Percentiles rank a stretch among this genome's conserved stretches.
Conservation (phyloP, 2,329 filamentous ascomycete species). For the Xylariomycetidae sp. region DNA sequence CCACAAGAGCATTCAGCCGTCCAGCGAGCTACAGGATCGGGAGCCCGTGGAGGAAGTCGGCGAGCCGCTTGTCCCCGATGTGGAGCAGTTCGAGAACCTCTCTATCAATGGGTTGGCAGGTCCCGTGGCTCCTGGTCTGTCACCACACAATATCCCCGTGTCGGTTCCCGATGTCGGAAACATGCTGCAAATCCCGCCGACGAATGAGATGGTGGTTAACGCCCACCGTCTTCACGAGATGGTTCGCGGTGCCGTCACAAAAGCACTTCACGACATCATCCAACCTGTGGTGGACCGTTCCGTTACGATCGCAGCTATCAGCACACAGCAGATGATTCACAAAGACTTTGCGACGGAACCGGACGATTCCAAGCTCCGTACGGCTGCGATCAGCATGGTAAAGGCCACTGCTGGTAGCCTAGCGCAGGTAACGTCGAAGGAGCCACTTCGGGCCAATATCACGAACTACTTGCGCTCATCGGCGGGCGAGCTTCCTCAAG, state of each 20-base stretch:
- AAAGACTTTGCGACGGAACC: conserved; percentile 95
- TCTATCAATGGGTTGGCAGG: conserved; percentile 69
- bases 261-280: conserved; percentile 92
- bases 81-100: conserved; percentile 80
- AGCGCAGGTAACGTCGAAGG: conserved; percentile 95
- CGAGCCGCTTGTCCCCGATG: conserved; percentile 56
- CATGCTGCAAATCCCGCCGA: conserved; percentile 73
- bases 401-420: conserved; percentile 90
- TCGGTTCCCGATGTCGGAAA: conserved; percentile 79
- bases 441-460: conserved; percentile 92
- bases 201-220: conserved; percentile 72
- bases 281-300: conserved; percentile 95
- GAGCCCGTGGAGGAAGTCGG: conserved; percentile 56
- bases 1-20: conserved; percentile 84
- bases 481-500: conserved; percentile 65
- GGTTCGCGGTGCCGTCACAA: conserved; percentile 77
- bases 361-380: conserved; percentile 80
- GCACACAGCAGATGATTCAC: conserved; percentile 87
- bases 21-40: conserved; percentile 77
- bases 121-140: conserved; percentile 64
- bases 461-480: conserved; percentile 85
- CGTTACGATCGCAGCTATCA: conserved; percentile 95
- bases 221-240: conserved; percentile 65
- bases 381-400: conserved; percentile 87
- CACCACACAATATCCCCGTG: conserved; percentile 69